These are phyloP conservation scores for Zoysia japonica DNA, from an alignment of 176 grass and related monocot species.

Conservation along the genomic window DNA sequence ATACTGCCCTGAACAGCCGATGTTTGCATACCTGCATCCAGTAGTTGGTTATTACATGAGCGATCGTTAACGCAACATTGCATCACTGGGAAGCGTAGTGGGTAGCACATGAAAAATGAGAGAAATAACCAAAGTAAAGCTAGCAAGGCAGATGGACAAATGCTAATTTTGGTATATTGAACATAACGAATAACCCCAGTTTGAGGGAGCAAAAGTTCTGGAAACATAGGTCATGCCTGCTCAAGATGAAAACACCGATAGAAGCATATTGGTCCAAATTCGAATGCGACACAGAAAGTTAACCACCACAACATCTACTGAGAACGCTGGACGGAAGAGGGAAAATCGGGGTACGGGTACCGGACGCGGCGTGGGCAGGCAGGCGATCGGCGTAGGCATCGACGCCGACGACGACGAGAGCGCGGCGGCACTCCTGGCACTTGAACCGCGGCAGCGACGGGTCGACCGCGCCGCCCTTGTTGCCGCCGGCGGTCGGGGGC, in stretches of 20 bases:
- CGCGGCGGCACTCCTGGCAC: slow-evolving; percentile 71
- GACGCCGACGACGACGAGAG: slow-evolving; percentile 65
- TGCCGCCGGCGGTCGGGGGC: slow-evolving; percentile 19
- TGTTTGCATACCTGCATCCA: slow-evolving; percentile 61
- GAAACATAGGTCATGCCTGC: too few species aligned
- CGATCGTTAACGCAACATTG: too few species aligned
- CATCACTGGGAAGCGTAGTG: too few species aligned
- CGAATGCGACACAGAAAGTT: too few species aligned
- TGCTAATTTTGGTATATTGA: neutral
- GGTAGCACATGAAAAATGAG: too few species aligned
- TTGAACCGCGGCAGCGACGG: slow-evolving; percentile 60
- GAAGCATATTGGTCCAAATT: too few species aligned
- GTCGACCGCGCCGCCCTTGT: slow-evolving; percentile 48
- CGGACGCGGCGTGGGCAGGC: slow-evolving; percentile 28
- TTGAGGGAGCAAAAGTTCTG: neutral
- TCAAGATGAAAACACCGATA: too few species aligned
- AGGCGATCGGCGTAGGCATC: slow-evolving; percentile 66
- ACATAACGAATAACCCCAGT: neutral
- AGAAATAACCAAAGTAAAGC: too few species aligned
- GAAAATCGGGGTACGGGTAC: slow-evolving; percentile 15
- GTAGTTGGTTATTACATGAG: too few species aligned
- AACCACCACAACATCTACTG: too few species aligned
- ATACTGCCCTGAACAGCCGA: slow-evolving; percentile 69
- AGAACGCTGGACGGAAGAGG: too few species aligned
- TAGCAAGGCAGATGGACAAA: neutral